Evolutionary conservation across 1,284 basidiomycete species (phyloP).

Genomic region (Marasmius fiardii): DNA sequence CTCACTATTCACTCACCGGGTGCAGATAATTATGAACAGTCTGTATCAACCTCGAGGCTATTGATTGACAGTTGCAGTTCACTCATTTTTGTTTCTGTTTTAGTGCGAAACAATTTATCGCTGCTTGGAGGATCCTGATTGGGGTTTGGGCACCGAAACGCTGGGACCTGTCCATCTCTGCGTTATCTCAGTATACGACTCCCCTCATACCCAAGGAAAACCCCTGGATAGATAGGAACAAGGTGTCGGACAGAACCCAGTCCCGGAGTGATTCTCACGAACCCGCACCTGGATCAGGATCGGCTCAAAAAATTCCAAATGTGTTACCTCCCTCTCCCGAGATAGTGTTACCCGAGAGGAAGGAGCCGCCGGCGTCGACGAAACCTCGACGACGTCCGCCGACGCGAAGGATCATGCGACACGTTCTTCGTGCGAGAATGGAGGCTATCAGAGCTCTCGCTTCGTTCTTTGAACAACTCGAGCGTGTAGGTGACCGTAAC

Average conservation of each 20-base stretch:
- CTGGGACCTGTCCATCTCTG: conserved; percentile 71
- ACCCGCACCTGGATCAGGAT: conserved; percentile 16
- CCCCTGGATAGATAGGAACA: conserved; percentile 61
- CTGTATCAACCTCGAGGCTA: conserved; percentile 25
- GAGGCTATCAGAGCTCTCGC: conserved; percentile 76
- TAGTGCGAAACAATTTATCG: conserved; percentile 77
- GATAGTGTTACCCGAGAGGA: conserved; percentile 19
- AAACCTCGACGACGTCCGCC: conserved; percentile 55
- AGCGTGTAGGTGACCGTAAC: conserved; percentile 40
- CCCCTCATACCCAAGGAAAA: conserved; percentile 63
- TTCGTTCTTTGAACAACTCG: conserved; percentile 66
- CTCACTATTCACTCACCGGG: conserved; percentile 22
- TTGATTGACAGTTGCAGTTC: conserved; percentile 12
- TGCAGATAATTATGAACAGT: conserved; percentile 81
- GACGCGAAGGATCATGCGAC: conserved; percentile 78
- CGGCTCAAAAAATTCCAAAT: not conserved
- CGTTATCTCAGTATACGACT: conserved; percentile 72
- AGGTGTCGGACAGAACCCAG: conserved; percentile 15
- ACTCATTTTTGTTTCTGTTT: conserved; percentile 16
- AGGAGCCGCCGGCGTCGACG: conserved; percentile 39
- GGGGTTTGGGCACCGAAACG: conserved; percentile 85
- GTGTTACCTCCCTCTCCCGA: conserved; percentile 16
- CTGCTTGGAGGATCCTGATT: conserved; percentile 87
- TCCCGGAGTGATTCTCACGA: not conserved
- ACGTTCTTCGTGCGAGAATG: conserved; percentile 78